phyloP scores from a whole-genome alignment of 345 rosid species.

The Corymbia maculata region DNA sequence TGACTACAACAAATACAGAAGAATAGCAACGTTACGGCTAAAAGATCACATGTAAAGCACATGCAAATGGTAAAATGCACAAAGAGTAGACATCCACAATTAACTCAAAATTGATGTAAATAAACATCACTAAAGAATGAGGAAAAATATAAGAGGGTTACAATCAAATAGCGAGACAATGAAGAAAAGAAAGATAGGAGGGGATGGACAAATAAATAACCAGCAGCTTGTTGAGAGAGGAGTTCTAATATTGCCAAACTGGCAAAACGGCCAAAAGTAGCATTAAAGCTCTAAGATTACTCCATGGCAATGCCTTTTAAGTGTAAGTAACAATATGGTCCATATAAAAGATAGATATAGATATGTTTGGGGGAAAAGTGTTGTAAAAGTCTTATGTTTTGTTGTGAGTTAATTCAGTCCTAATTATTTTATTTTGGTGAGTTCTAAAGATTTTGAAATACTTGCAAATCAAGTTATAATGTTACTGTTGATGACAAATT shows the following conservation, averaged over 20 bases:
- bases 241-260: neutral
- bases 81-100: too few species aligned
- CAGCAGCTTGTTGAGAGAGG: neutral
- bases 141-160: neutral
- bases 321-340: neutral
- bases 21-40: too few species aligned
- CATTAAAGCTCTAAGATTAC: neutral
- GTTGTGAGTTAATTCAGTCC: too few species aligned
- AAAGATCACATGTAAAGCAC: too few species aligned
- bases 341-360: neutral
- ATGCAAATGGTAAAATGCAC: too few species aligned
- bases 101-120: neutral
- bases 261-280: neutral
- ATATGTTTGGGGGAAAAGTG: neutral
- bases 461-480: too few species aligned
- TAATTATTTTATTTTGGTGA: too few species aligned
- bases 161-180: neutral
- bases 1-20: neutral
- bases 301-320: neutral
- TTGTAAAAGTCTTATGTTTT: too few species aligned
- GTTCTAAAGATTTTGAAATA: too few species aligned
- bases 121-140: too few species aligned
- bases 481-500: too few species aligned
- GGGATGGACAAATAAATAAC: neutral
- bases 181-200: neutral